phyloP scores from a whole-genome alignment of 768 basidiomycete species.

The Suillus decipiens region DNA sequence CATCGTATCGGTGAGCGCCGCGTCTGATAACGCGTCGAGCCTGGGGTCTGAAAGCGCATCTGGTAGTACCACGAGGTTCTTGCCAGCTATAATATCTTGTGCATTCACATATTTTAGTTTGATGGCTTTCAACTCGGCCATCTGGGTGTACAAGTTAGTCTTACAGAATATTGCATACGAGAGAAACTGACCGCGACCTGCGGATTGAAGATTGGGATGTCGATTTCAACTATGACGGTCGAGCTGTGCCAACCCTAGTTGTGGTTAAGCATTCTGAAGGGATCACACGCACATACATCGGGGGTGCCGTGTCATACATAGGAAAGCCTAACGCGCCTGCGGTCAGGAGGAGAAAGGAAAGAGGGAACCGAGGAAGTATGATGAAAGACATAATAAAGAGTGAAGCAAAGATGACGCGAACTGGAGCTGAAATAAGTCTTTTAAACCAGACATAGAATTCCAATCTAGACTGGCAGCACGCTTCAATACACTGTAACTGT shows the following conservation, averaged over 20 bases:
- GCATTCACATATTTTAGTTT: background rate
- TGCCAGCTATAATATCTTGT: background rate
- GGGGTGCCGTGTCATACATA: background rate
- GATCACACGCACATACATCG: background rate
- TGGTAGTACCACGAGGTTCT: background rate
- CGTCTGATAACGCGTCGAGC: background rate
- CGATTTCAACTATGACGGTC: background rate
- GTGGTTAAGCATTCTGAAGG: background rate
- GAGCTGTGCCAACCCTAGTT: slow-evolving; percentile 1
- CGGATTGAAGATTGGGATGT: background rate
- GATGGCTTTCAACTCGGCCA: background rate
- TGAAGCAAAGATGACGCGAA: background rate
- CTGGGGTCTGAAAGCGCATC: background rate
- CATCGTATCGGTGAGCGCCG: background rate
- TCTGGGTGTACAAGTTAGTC: background rate
- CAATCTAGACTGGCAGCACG: background rate
- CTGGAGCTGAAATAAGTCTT: slow-evolving; percentile 21
- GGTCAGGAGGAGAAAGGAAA: slow-evolving; percentile 17
- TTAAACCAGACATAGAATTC: background rate
- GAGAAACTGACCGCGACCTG: background rate
- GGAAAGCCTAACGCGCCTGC: slow-evolving; percentile 16
- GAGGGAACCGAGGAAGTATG: slow-evolving; percentile 13
- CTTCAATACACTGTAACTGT: background rate
- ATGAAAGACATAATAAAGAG: background rate
- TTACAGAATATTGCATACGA: background rate